A percentile compares a stretch with the other conserved stretches of the same genome.
Conservation (phyloP, 75 land plant genomes). For the Sequoia sempervirens region DNA sequence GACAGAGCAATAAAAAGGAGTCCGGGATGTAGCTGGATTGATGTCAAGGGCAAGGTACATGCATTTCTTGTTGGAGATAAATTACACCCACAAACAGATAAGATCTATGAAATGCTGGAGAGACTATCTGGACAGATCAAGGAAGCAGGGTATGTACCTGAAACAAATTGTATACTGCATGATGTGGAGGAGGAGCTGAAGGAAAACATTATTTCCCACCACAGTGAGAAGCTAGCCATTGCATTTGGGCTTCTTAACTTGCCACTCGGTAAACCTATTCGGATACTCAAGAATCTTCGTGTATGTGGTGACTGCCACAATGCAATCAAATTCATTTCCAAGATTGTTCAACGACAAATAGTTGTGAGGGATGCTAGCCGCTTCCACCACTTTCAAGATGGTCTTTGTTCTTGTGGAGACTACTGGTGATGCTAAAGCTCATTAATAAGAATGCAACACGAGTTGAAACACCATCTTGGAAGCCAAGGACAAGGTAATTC, state of each 20-base stretch:
- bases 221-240: constrained; percentile 43
- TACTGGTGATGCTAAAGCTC: neutral
- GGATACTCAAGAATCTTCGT: constrained; percentile 13
- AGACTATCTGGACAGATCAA: constrained; percentile 1
- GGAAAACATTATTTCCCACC: constrained; percentile 8
- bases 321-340: constrained; percentile 9
- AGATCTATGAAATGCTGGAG: constrained; percentile 9
- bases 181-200: constrained; percentile 14
- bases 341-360: constrained; percentile 4
- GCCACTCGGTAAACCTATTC: constrained; percentile 26
- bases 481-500: neutral
- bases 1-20: neutral
- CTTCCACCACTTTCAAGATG: constrained; percentile 3
- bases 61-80: constrained; percentile 1
- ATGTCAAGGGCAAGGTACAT: neutral
- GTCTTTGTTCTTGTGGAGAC: constrained; percentile 6
- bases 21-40: neutral
- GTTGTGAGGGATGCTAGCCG: constrained; percentile 8
- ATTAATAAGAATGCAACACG: neutral
- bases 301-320: constrained; percentile 6
- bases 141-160: constrained; percentile 13
- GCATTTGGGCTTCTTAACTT: constrained; percentile 24
- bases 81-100: neutral
- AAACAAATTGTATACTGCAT: constrained; percentile 1
- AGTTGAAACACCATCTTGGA: neutral